Evolutionary conservation across 108 stramenopile genomes (phyloP).

Genomic region (Halocafeteria seosinensis): DNA sequence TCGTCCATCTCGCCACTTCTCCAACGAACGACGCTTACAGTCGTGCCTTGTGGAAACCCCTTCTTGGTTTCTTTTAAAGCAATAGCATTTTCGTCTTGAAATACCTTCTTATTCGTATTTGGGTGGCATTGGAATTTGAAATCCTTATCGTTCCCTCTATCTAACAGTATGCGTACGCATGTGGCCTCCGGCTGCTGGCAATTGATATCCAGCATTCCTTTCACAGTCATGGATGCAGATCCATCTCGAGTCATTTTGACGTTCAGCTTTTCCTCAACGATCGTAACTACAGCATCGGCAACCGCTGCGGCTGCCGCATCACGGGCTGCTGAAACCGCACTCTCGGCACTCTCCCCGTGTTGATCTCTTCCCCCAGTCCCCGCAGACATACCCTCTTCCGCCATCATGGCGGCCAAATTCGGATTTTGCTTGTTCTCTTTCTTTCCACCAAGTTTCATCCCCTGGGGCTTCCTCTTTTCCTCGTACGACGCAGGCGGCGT

Average conservation of each 20-base stretch:
- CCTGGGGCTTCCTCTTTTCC: not conserved
- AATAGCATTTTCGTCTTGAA: conserved; percentile 10
- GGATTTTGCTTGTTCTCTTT: no score
- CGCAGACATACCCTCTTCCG: not conserved
- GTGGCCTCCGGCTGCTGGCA: not conserved
- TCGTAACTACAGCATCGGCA: not conserved
- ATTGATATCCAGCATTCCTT: not conserved
- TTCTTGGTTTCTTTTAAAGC: conserved; percentile 26
- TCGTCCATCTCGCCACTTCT: conserved; percentile 15
- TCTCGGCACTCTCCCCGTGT: not conserved
- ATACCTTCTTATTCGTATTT: conserved; percentile 22
- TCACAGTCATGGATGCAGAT: not conserved
- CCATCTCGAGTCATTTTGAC: not conserved
- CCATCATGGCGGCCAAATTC: not conserved
- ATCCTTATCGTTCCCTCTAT: not conserved
- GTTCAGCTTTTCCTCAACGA: not conserved
- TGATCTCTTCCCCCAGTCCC: not conserved
- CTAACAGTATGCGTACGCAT: not conserved
- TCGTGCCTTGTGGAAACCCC: conserved; percentile 27
- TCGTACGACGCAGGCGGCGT: not conserved
- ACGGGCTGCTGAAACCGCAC: not conserved
- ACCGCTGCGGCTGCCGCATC: not conserved
- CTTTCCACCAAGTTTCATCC: not conserved
- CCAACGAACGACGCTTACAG: conserved; percentile 38
- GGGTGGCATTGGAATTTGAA: conserved; percentile 36